Evolutionary conservation across 306 rosid species (phyloP), one percentile per base, ranked within the genome.

Genomic region (Castanopsis chinensis): DNA sequence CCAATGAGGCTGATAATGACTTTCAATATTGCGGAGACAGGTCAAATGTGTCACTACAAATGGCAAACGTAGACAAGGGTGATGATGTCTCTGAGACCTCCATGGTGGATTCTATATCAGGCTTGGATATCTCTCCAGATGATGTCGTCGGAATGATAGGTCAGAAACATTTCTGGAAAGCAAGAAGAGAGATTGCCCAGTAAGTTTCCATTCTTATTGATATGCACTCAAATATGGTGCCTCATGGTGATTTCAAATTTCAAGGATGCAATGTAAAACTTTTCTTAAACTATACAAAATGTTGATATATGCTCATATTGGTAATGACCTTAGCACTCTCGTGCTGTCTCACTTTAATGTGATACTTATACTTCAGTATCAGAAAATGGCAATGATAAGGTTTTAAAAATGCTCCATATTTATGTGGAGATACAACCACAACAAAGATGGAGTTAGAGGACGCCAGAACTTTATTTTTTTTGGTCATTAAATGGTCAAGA

Each of bases 111-210:
- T 78, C 88, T 76, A 41, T 89, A 74, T 84, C 94, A 43, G 76
- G 87, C 69, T 5, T 76, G 41, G 85, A 84, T 68, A 14, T 96
- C 67, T 86, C 92, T 85, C 98, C 99, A 3, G 99, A 96, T 91
- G 94, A 93, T 78, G 91, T 91, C 69, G 98, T 89, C 9, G 96
- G 85, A 78, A 71, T 93, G 69, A 89, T 96, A 79, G 99, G 99
- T 77, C 98, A 88, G 84, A 90, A 92, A 78, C 97, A 87, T 83
- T 96, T 96, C 84, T 93, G 96, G 99, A 96, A 90, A 88, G 99
- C 99, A 11, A 91, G 99, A 87, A 93, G 83, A 83, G 98, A 86
- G 63, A 96, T 96, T 74, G 86, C 80, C 86, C 88, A 86, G 99
- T 96, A 93, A 88, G 98, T 83, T 61, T 71, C 18, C 18, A 51